Evolutionary conservation across 805 yeast species (phyloP).

Genomic region (Candida taoyuanica): DNA sequence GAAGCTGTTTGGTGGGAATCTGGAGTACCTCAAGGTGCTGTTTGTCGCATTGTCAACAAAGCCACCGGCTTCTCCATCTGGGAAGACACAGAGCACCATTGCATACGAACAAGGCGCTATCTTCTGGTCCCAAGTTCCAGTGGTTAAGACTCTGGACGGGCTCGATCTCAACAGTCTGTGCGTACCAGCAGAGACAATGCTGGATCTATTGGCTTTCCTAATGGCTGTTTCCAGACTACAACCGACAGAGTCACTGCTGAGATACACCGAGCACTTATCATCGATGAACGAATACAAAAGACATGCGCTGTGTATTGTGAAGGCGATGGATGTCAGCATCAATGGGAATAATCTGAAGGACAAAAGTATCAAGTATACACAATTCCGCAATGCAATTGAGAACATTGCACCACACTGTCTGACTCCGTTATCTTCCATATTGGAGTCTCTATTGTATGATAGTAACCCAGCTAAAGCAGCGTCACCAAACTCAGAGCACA

Average conservation of each 20-base stretch:
- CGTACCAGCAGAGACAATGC: slow-evolving; percentile 38
- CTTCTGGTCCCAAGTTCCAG: slow-evolving; percentile 30
- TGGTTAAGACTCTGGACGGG: slow-evolving; percentile 40
- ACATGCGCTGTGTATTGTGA: slow-evolving; percentile 41
- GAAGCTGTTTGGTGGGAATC: slow-evolving; percentile 31
- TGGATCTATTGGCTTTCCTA: slow-evolving; percentile 43
- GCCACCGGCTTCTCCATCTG: too few species aligned
- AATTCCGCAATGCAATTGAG: slow-evolving; percentile 31
- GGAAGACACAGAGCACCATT: too few species aligned
- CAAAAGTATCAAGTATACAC: slow-evolving; percentile 25
- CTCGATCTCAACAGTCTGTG: slow-evolving; percentile 34
- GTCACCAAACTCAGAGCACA: slow-evolving; percentile 7
- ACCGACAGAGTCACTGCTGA: slow-evolving; percentile 31
- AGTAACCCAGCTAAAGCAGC: background rate
- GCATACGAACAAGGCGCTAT: slow-evolving; percentile 12
- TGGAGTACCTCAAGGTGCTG: slow-evolving; percentile 40
- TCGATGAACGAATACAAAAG: slow-evolving; percentile 41
- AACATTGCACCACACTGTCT: slow-evolving; percentile 41
- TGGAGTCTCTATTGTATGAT: slow-evolving; percentile 37
- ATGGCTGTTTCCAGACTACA: slow-evolving; percentile 40
- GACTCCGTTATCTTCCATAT: slow-evolving; percentile 38
- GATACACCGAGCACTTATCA: slow-evolving; percentile 23
- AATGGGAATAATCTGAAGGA: slow-evolving; percentile 20
- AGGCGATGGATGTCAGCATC: slow-evolving; percentile 44
- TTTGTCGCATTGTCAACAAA: slow-evolving; percentile 41